These are phyloP conservation scores for Rhytidhysteron rufulum DNA, from an alignment of 2,329 filamentous ascomycete species.

Conservation along the genomic window DNA sequence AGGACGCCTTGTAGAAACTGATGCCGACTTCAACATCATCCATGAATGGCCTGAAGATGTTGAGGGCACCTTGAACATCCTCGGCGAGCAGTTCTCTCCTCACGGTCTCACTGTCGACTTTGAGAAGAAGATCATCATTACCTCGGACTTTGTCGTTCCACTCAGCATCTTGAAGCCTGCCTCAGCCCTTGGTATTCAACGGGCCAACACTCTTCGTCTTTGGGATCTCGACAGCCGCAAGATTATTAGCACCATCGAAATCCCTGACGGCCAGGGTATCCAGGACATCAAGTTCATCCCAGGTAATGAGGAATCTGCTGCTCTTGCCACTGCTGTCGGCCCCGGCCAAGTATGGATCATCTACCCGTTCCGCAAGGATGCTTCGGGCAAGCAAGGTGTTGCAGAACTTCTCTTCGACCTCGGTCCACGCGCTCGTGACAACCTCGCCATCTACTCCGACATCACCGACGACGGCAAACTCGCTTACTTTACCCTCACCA, in stretches of 20 bases:
- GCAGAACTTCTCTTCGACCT: constrained; percentile 58
- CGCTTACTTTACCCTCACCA: constrained; percentile 58
- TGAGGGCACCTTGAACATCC: constrained; percentile 51
- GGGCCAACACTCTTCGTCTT: constrained; percentile 56
- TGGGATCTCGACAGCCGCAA: constrained; percentile 53
- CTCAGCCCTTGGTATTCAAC: constrained; percentile 47
- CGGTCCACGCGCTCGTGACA: constrained; percentile 53
- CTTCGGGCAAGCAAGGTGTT: constrained; percentile 55
- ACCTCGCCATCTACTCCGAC: constrained; percentile 59
- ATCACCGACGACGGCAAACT: constrained; percentile 56
- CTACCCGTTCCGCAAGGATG: constrained; percentile 56
- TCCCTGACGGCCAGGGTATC: constrained; percentile 56
- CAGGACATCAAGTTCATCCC: constrained; percentile 66
- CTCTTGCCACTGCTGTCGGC: constrained; percentile 58
- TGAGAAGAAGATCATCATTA: constrained; percentile 55
- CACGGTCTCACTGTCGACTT: constrained; percentile 59
- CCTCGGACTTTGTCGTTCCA: constrained; percentile 61
- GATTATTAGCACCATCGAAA: constrained; percentile 59
- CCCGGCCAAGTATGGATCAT: constrained; percentile 63
- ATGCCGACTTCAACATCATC: constrained; percentile 57
- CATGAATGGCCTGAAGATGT: constrained; percentile 61
- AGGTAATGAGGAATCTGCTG: constrained; percentile 55
- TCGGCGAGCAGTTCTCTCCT: constrained; percentile 58
- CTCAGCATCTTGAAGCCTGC: constrained; percentile 58
- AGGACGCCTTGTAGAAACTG: constrained; percentile 59